Evolutionary conservation across 164 flowering plant species (phyloP).

Genomic region (Nelumbo lutea): DNA sequence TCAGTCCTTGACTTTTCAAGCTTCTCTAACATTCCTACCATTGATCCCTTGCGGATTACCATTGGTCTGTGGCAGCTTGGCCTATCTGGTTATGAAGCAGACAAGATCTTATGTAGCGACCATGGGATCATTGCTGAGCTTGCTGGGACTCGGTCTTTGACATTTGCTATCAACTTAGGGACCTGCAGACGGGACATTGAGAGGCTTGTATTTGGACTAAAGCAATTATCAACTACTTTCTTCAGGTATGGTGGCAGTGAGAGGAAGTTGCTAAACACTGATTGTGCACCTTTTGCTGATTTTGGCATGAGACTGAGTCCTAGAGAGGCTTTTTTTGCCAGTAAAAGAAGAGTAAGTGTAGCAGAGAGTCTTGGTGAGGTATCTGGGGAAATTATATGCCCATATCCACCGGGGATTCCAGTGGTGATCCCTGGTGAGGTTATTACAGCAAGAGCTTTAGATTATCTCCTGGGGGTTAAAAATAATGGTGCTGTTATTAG

Average conservation of each 20-base stretch:
- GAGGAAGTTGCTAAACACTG: conserved; percentile 1
- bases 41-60: conserved; percentile 45
- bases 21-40: conserved; percentile 24
- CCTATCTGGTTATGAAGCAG: conserved; percentile 50
- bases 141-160: conserved; percentile 37
- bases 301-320: conserved; percentile 44
- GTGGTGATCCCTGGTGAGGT: conserved; percentile 51
- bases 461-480: conserved; percentile 38
- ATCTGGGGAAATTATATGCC: conserved; percentile 55
- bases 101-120: conserved; percentile 30
- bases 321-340: conserved; percentile 77
- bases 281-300: conserved; percentile 31
- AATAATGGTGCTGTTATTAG: conserved; percentile 40
- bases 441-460: conserved; percentile 37
- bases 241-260: neutral
- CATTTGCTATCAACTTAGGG: conserved; percentile 39
- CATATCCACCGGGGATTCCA: conserved; percentile 67
- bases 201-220: conserved; percentile 36
- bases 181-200: conserved; percentile 34
- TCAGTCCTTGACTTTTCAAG: conserved; percentile 19
- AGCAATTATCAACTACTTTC: conserved; percentile 24
- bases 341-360: conserved; percentile 32
- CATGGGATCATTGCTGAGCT: conserved; percentile 40
- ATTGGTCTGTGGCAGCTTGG: conserved; percentile 37
- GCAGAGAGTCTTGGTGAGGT: conserved; percentile 42